Percentiles rank a stretch among this genome's conserved stretches.
phyloP scores from a whole-genome alignment of 495 filamentous ascomycete species.

The Tirmania nivea region DNA sequence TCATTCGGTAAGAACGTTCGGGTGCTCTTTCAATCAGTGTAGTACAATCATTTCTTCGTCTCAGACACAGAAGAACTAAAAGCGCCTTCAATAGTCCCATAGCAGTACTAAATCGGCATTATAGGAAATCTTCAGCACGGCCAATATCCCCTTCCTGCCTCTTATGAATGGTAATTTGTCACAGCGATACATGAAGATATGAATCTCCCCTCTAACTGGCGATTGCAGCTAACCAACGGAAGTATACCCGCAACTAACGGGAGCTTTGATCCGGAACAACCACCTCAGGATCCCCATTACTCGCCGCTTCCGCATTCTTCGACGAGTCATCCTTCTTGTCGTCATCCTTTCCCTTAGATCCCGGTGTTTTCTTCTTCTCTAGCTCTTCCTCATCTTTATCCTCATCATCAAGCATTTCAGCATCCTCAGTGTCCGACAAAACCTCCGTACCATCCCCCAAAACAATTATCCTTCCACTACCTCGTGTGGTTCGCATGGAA shows the following conservation, averaged over 20 bases:
- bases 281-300: background rate
- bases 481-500: conserved; percentile 24
- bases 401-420: conserved; percentile 77
- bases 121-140: too few species aligned
- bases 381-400: conserved; percentile 38
- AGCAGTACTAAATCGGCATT: too few species aligned
- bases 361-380: conserved; percentile 13
- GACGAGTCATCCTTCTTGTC: background rate
- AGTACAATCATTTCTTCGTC: too few species aligned
- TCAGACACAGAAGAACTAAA: too few species aligned
- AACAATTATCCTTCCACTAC: conserved; percentile 71
- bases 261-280: background rate
- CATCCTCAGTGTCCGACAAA: conserved; percentile 63
- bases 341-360: conserved; percentile 3
- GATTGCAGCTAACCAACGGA: too few species aligned
- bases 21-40: too few species aligned
- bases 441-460: conserved; percentile 86
- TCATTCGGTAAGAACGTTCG: too few species aligned
- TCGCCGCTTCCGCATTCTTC: background rate
- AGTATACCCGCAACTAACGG: background rate
- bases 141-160: too few species aligned
- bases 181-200: background rate
- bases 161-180: too few species aligned
- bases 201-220: background rate
- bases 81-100: too few species aligned